phyloP scores from a whole-genome alignment of 2,329 filamentous ascomycete genomes.

The Neofusicoccum sp. region DNA sequence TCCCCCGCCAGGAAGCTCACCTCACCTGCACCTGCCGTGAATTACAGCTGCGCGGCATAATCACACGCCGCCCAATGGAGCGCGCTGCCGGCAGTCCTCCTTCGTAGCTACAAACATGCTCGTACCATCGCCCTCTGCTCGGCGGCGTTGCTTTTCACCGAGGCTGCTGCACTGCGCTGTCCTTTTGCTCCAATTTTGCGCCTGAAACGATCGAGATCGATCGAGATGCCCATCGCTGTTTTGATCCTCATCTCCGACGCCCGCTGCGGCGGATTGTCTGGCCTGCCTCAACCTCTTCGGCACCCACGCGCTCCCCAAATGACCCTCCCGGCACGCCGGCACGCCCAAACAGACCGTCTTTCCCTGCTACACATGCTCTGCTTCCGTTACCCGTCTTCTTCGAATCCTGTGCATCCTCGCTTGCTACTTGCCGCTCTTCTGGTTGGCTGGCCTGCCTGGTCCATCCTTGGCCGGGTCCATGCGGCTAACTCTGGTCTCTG shows the following conservation, averaged over 20 bases:
- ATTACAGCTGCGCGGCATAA: neutral
- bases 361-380: constrained; percentile 5
- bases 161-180: neutral
- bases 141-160: constrained; percentile 11
- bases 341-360: neutral
- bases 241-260: constrained; percentile 8
- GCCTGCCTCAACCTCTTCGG: constrained; percentile 2
- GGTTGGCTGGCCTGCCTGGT: neutral
- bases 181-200: neutral
- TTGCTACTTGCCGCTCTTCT: neutral
- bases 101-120: neutral
- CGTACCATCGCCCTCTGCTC: neutral
- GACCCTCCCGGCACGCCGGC: constrained; percentile 1
- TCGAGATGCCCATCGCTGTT: constrained; percentile 9
- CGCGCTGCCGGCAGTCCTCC: neutral
- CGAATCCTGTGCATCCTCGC: neutral
- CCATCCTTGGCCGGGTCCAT: constrained; percentile 9
- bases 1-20: neutral
- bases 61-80: constrained; percentile 2
- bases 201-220: constrained; percentile 10
- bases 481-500: constrained; percentile 11
- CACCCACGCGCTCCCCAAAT: neutral
- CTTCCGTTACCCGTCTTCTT: neutral
- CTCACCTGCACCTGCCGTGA: neutral
- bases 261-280: neutral